Evolutionary conservation across 352 stramenopile species (phyloP), one percentile per base, ranked within the genome.

Genomic region (Pythium folliculosum): DNA sequence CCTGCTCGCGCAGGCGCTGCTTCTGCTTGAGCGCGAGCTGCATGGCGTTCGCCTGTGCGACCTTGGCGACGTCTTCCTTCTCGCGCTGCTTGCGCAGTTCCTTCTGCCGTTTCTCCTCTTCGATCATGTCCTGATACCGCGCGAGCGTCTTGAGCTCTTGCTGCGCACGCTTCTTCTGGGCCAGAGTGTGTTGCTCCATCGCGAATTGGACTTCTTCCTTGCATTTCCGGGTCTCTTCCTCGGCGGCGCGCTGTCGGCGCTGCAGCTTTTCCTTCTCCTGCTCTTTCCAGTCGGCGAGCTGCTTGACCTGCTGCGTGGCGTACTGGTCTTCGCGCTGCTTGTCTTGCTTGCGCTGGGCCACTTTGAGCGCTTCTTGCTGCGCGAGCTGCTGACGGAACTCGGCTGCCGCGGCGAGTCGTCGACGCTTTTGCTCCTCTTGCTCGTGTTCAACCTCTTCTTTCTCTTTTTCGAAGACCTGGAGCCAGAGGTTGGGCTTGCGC

Each of bases 391-490:
- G 45, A 14, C 77, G 72, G 37, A 86, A 86, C 47, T 78, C 57
- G 14, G 69, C 67, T 3, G 77, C 77, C 9, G 70, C 79, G 16
- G 69, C 73, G 44, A 86, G 64, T 1, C 74, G 77, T 37, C 72
- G 77, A 12, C 75, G 72, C 59, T 82, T 76, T 9, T 69, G 60
- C 44, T 87, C 76, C 38, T 84, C 78, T 30, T 75, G 74, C 60
- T 82, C 80, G n/a, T 79, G 75, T 35, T 77, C 71, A 48, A 89
- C 80, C 12, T 88, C 77, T 6, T 73, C 75, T 48, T 77, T 70
- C 56, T 90, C 81, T 38, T 82, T 73, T n/a, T 87, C 78, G 56
- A 85, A 89, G 63, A 89, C 76, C 65, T 87, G 60, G 37, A 84
- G 65, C 81, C 81, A 90, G 17, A 90, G 63, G 48, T 86, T 88